Percentiles rank a stretch among this genome's conserved stretches.
phyloP scores from a whole-genome alignment of 2,329 filamentous ascomycete genomes.

The Chrysosporium keratinophilum region DNA sequence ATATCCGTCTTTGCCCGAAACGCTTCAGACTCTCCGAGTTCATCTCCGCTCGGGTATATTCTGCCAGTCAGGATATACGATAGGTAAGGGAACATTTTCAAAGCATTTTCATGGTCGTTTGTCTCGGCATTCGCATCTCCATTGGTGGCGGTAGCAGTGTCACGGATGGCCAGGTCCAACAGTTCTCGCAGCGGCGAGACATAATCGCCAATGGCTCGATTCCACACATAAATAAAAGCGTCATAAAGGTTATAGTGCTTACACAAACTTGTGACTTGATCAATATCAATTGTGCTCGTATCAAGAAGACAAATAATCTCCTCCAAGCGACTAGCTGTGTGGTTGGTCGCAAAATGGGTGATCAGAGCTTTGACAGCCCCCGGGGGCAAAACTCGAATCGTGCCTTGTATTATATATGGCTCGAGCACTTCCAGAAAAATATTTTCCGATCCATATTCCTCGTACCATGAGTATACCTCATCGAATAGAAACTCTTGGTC shows the following conservation, averaged over 20 bases:
- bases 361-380: slow-evolving; percentile 78
- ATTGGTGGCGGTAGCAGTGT: slow-evolving; percentile 22
- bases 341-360: slow-evolving; percentile 64
- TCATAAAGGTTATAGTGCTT: slow-evolving; percentile 89
- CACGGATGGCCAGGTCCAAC: slow-evolving; percentile 39
- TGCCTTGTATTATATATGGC: slow-evolving; percentile 70
- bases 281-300: slow-evolving; percentile 81
- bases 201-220: slow-evolving; percentile 77
- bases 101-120: slow-evolving; percentile 53
- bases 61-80: slow-evolving; percentile 84
- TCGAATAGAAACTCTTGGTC: slow-evolving; percentile 82
- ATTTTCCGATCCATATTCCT: slow-evolving; percentile 60
- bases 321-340: slow-evolving; percentile 68
- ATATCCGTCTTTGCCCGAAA: slow-evolving; percentile 72
- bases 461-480: slow-evolving; percentile 80
- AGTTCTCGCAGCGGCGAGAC: slow-evolving; percentile 83
- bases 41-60: slow-evolving; percentile 76
- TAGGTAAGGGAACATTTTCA: slow-evolving; percentile 90
- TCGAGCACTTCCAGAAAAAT: slow-evolving; percentile 84
- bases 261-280: slow-evolving; percentile 82
- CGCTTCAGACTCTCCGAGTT: slow-evolving; percentile 62
- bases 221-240: slow-evolving; percentile 95
- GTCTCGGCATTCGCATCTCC: slow-evolving; percentile 46
- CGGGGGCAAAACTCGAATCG: slow-evolving; percentile 66
- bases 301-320: slow-evolving; percentile 92